Percentiles rank a stretch among this genome's conserved stretches.
Conservation (phyloP, 495 filamentous ascomycete species). For the Acidomyces sp. region DNA sequence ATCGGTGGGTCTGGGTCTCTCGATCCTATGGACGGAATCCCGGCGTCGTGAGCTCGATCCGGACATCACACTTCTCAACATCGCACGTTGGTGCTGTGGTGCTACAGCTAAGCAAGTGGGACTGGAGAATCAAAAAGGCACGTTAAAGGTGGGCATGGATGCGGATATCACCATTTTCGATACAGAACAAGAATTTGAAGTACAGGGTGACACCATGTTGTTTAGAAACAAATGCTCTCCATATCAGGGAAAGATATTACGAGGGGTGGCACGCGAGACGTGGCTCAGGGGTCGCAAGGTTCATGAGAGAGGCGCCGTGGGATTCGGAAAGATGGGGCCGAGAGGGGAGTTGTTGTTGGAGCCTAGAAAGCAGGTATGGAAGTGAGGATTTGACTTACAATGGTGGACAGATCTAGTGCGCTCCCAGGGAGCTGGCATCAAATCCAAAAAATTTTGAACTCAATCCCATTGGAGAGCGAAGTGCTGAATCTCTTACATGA, state of each 20-base stretch:
- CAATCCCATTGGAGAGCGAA: too few species aligned
- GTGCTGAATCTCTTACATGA: too few species aligned
- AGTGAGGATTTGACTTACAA: neutral
- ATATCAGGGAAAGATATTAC: conserved; percentile 72
- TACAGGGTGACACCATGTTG: conserved; percentile 52
- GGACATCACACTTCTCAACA: conserved; percentile 47
- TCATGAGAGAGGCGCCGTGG: conserved; percentile 50
- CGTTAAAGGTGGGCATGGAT: conserved; percentile 71
- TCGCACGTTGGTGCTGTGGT: conserved; percentile 69
- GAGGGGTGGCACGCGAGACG: conserved; percentile 74
- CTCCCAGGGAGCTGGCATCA: too few species aligned
- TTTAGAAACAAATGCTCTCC: conserved; percentile 93
- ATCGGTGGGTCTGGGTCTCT: conserved; percentile 80
- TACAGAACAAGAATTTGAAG: conserved; percentile 60
- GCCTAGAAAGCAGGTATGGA: conserved; percentile 16
- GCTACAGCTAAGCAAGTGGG: conserved; percentile 91
- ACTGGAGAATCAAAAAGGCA: conserved; percentile 68
- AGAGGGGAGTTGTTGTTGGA: conserved; percentile 50
- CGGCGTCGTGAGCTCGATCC: conserved; percentile 39
- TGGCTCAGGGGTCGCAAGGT: conserved; percentile 74
- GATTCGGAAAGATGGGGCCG: conserved; percentile 44
- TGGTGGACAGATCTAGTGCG: too few species aligned
- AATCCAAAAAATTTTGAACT: too few species aligned
- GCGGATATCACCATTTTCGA: conserved; percentile 92
- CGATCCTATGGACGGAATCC: conserved; percentile 78